Conservation (phyloP, 345 rosid species). For the Anacardium occidentale region DNA sequence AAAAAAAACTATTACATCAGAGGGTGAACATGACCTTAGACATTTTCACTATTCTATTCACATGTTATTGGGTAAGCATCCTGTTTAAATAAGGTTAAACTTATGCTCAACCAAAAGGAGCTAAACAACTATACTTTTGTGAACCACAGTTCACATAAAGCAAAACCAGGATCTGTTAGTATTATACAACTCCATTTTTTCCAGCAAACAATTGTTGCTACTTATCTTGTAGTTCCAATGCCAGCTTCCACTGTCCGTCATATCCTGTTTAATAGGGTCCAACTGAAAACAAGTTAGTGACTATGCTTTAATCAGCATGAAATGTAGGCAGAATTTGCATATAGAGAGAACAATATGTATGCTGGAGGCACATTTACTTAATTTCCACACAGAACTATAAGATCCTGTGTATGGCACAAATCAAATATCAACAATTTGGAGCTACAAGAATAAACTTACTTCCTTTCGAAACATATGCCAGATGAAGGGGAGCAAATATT, state of each 20-base stretch:
- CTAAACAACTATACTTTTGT: constrained; percentile 15
- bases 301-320: not conserved
- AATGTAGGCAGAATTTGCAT: not conserved
- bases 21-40: not conserved
- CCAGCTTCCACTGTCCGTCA: constrained; percentile 82
- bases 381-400: not conserved
- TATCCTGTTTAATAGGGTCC: constrained; percentile 43
- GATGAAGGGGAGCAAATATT: not conserved
- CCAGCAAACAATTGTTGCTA: constrained; percentile 58
- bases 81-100: constrained; percentile 43
- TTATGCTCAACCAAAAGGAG: constrained; percentile 50
- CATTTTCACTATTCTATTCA: constrained; percentile 21
- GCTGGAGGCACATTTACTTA: not conserved
- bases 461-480: not conserved
- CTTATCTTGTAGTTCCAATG: constrained; percentile 71
- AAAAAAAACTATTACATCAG: not conserved
- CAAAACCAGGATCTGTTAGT: constrained; percentile 2
- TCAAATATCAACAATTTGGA: not conserved
- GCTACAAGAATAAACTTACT: not conserved
- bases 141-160: constrained; percentile 56
- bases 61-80: not conserved
- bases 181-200: constrained; percentile 44
- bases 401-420: not conserved
- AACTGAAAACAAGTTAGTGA: constrained; percentile 25
- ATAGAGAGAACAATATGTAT: not conserved